Evolutionary conservation across 768 basidiomycete genomes (phyloP), one percentile per base, ranked within the genome.

Genomic region (Lactarius trivialis): DNA sequence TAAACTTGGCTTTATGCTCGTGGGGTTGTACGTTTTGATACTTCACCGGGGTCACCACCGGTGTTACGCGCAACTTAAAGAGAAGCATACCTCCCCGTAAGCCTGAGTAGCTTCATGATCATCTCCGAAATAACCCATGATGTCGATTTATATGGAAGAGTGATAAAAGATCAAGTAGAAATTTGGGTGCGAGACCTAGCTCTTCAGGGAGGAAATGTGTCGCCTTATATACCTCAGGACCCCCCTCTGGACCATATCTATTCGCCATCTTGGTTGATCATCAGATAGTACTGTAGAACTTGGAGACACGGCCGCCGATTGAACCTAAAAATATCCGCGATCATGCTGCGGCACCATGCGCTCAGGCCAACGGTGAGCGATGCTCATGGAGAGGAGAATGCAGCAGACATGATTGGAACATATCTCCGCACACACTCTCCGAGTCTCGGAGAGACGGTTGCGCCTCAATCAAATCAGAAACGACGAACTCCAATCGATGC

Each of bases 1-100:
- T 81, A 56, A 87, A 73, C 60, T 73, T 58, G 2, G 85, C 81
- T 73, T 85, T 74, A 76, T 36, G 36, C 11, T 36, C 3, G 36
- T 32, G 59, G 7, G 15, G 17, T 19, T 30, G 30, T 30, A 14
- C 5, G 8, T 0, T 1, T 30, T 60, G 24, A 28, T 39, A 55
- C 62, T 59, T 24, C 33, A 26, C 28, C 7, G 12, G 21, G 30
- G 36, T 55, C 7, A 26, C 12, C 37, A 55, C 30, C 24, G 54
- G 7, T 14, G 52, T 49, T 11, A 43, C 30, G 26, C 34, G 2
- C 7, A 12, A 9, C 4, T 12, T 48, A 41, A 55, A 19, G 17
- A 28, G 4, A 28, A 30, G 32, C 48, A 6, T 55, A 63, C 62
- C 0, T 21, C 0, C 1, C 24, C 3, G 54, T 63, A 24, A 43